A percentile compares a stretch with the other conserved stretches of the same genome.
These are phyloP conservation scores for Maudiozyma pseudohumilis DNA, from an alignment of 805 yeast species.

Conservation along the genomic window DNA sequence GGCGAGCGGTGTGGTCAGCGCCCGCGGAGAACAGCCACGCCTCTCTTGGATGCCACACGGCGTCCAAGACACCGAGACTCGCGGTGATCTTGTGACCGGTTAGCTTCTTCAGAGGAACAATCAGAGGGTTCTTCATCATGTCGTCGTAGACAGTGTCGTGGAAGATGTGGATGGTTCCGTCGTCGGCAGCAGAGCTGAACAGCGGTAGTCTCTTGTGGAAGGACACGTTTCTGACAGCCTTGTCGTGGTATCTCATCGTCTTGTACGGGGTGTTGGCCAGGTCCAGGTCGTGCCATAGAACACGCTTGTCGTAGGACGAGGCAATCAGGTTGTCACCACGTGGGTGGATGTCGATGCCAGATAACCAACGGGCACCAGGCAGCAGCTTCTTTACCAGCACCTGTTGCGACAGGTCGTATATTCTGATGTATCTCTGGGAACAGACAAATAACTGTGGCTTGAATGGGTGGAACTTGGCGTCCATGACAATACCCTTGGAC, in stretches of 20 bases:
- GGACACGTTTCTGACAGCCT: constrained; percentile 80
- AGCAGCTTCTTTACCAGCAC: constrained; percentile 68
- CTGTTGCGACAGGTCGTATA: constrained; percentile 86
- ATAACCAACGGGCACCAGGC: constrained; percentile 95
- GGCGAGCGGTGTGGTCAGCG: constrained; percentile 89
- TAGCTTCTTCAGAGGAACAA: constrained; percentile 91
- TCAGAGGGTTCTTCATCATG: constrained; percentile 84
- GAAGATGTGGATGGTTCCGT: constrained; percentile 86
- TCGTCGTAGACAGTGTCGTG: constrained; percentile 90
- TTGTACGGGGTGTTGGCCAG: constrained; percentile 84
- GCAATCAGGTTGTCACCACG: constrained; percentile 91
- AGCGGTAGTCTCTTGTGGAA: constrained; percentile 86
- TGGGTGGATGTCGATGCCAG: constrained; percentile 88
- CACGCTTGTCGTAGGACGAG: constrained; percentile 88
- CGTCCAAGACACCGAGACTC: constrained; percentile 78
- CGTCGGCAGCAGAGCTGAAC: constrained; percentile 92
- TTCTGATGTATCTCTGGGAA: constrained; percentile 83
- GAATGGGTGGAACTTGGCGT: constrained; percentile 94
- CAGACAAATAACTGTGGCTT: constrained; percentile 90
- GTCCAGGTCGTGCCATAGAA: constrained; percentile 95
- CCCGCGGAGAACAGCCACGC: constrained; percentile 98
- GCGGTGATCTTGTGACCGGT: constrained; percentile 77
- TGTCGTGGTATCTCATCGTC: constrained; percentile 87
- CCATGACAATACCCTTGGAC: constrained; percentile 89
- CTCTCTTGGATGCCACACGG: constrained; percentile 94